These are phyloP conservation scores for Botryotinia globosa DNA, from an alignment of 2,329 filamentous ascomycete genomes.

Conservation along the genomic window DNA sequence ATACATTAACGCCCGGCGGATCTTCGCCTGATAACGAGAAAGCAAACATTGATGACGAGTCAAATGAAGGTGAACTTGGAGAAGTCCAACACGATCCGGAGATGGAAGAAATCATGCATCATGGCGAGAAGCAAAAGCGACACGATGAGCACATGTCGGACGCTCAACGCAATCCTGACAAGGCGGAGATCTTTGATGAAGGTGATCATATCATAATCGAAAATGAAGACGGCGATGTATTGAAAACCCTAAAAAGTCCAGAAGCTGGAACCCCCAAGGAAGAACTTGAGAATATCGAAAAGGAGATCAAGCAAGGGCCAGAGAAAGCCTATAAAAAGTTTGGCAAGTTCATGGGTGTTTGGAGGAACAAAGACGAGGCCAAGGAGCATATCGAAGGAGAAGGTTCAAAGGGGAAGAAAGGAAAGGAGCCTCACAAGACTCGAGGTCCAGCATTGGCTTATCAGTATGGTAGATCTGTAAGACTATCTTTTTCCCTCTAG, in stretches of 20 bases:
- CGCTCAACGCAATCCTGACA: constrained; percentile 35
- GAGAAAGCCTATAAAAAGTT: constrained; percentile 28
- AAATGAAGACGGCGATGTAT: constrained; percentile 81
- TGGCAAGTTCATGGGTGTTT: constrained; percentile 36
- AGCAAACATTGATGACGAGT: constrained; percentile 37
- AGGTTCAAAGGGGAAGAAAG: constrained; percentile 36
- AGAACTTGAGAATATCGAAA: constrained; percentile 43
- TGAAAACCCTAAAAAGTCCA: constrained; percentile 56
- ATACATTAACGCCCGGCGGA: constrained; percentile 36
- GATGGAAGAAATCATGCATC: constrained; percentile 38
- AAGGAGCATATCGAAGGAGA: constrained; percentile 37
- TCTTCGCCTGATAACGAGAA: constrained; percentile 32
- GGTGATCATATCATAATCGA: constrained; percentile 78
- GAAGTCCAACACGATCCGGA: constrained; percentile 40
- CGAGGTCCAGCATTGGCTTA: constrained; percentile 78
- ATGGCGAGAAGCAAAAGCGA: constrained; percentile 39
- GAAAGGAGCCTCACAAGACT: constrained; percentile 46
- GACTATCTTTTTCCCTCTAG: constrained; percentile 30
- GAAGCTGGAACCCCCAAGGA: constrained; percentile 26
- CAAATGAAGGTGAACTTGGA: constrained; percentile 34
- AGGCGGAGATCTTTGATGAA: constrained; percentile 74
- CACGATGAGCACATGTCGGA: constrained; percentile 35
- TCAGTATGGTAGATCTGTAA: constrained; percentile 76
- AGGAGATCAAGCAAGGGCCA: constrained; percentile 39
- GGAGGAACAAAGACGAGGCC: constrained; percentile 41